Evolutionary conservation across 495 filamentous ascomycete genomes (phyloP), one percentile per base, ranked within the genome.

Genomic region (Podospora sp.): DNA sequence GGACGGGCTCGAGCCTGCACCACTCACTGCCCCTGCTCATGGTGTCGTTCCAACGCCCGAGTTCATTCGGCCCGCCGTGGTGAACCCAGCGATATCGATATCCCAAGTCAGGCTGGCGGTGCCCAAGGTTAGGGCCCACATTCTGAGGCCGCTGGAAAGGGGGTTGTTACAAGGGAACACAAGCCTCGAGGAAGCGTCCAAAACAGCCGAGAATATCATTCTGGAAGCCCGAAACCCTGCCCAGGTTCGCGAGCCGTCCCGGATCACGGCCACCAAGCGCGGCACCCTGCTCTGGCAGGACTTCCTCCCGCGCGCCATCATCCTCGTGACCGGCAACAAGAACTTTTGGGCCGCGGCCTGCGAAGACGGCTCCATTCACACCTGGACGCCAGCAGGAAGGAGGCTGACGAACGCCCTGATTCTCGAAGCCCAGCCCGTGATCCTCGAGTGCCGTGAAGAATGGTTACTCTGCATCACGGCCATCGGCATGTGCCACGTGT

Each of bases 321-420:
- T 98, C 12, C 86, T 97, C 5, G 88, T 93, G 7, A 95, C 95
- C 0, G 95, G 95, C 0, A 97, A 94, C 73, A 87, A 89, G 65
- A 86, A 88, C 66, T 93, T 97, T 78, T 98, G 95, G 93, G 89
- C 91, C 11, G 94, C 89, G 12, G 93, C 90, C 18, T 97, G 92
- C 68, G 95, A 99, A 76, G 95, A 98, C 73, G 96, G 92, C 18
- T 92, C 89, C n/a, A 69, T 99, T 14, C 91, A 97, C 74, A 86
- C 92, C 29, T 99, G 94, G 93, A 94, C 93, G 1, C 94, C 95
- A 2, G 93, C 93, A n/a, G 95, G 95, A 5, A 87, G 96, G 63
- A 85, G 95, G 46, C 81, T 96, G 8, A 81, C 93, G 64, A 97
- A 91, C 72, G 88, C 93, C 6, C 79, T 97, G 52, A 85, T 97